phyloP scores from a whole-genome alignment of 306 rosid species.

The Cicer cuneatum region DNA sequence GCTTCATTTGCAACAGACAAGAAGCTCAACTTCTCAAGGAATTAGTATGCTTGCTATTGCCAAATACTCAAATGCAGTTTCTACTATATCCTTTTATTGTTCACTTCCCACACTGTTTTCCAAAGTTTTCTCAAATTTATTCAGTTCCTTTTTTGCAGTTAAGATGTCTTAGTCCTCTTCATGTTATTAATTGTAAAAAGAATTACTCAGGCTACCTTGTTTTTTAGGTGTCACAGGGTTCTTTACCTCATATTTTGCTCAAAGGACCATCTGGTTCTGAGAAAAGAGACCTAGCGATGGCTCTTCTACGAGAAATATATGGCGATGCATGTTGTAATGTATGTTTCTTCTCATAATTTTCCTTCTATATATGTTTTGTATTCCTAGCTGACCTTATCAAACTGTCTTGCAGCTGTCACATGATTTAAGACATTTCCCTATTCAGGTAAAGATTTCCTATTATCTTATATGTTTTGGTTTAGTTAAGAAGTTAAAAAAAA shows the following conservation, averaged over 20 bases:
- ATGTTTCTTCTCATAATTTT: slow-evolving; percentile 46
- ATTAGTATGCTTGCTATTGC: slow-evolving; percentile 56
- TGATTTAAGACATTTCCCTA: slow-evolving; percentile 71
- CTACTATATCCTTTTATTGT: background rate
- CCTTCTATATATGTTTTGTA: slow-evolving; percentile 8
- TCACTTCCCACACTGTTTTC: slow-evolving; percentile 5
- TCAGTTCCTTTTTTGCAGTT: background rate
- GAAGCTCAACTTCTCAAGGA: slow-evolving; percentile 79
- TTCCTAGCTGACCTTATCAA: slow-evolving; percentile 39
- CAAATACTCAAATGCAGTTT: background rate
- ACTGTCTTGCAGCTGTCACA: slow-evolving; percentile 69
- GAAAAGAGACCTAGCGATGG: slow-evolving; percentile 73
- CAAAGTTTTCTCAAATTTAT: slow-evolving; percentile 24
- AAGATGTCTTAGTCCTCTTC: background rate
- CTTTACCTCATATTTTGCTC: slow-evolving; percentile 75
- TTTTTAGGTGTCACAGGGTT: slow-evolving; percentile 59
- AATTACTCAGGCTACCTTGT: slow-evolving; percentile 32
- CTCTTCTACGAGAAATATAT: slow-evolving; percentile 72
- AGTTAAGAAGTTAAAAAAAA: background rate
- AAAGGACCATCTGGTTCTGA: slow-evolving; percentile 77
- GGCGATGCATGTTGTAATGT: slow-evolving; percentile 79
- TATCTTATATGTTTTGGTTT: background rate
- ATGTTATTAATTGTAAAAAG: slow-evolving; percentile 9
- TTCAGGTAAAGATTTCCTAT: slow-evolving; percentile 64
- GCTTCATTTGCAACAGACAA: slow-evolving; percentile 77